Evolutionary conservation across 176 grass and related monocot species (phyloP).

Genomic region (Zea luxurians): DNA sequence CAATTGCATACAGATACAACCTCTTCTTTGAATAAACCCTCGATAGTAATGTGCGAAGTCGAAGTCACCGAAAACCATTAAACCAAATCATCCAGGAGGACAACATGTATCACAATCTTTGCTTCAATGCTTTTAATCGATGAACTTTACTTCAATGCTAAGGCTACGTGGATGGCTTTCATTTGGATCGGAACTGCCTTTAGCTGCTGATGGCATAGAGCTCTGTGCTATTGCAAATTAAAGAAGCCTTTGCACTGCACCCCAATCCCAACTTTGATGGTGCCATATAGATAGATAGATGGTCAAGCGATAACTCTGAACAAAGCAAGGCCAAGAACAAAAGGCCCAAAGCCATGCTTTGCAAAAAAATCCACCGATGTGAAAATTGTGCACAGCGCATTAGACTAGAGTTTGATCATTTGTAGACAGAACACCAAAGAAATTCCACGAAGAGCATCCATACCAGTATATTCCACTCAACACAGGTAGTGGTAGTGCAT

Average conservation of each 20-base stretch:
- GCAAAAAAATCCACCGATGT: not conserved
- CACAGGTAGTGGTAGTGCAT: not conserved
- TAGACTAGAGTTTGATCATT: slow-evolving; percentile 5
- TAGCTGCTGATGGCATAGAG: slow-evolving; percentile 15
- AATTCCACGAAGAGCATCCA: not conserved
- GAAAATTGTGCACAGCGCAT: not conserved
- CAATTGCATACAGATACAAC: not conserved
- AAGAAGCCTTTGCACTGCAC: slow-evolving; percentile 27
- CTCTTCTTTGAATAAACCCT: slow-evolving; percentile 13
- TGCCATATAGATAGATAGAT: not conserved
- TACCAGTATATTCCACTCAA: not conserved
- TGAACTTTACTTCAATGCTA: slow-evolving; percentile 47
- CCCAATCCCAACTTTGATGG: not conserved
- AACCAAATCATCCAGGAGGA: slow-evolving; percentile 39
- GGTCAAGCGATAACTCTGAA: slow-evolving; percentile 32
- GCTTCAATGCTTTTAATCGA: slow-evolving; percentile 30
- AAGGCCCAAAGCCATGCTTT: slow-evolving; percentile 25
- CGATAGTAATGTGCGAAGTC: slow-evolving; percentile 10
- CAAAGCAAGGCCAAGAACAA: slow-evolving; percentile 26
- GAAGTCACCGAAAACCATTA: slow-evolving; percentile 13
- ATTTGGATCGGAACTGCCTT: slow-evolving; percentile 14
- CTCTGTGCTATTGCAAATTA: slow-evolving; percentile 21
- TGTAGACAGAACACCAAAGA: slow-evolving; percentile 2
- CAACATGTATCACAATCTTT: slow-evolving; percentile 17
- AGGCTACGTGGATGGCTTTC: slow-evolving; percentile 37